Base-by-base conservation (phyloP, 352 stramenopile genomes). In the Phytophthora fragariae region DNA sequence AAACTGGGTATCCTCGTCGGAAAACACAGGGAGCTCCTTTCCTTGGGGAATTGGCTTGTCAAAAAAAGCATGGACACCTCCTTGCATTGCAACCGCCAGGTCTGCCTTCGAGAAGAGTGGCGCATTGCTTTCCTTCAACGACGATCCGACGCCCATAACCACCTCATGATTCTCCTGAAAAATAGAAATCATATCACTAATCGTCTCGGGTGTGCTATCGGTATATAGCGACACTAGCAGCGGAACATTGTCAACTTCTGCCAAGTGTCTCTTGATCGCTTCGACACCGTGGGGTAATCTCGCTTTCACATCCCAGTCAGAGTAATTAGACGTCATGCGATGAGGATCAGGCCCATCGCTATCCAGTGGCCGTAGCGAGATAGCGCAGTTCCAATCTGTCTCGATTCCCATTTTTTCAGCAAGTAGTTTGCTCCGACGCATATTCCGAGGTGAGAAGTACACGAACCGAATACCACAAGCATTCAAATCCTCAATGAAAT, bases 391-490 rank as follows among this genome's bases (percentile, higher is more conserved):
- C 97, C 97, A 99, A 46, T 98, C 97, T 4, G 98, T 99, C 75
- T 99, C 97, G 35, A 99, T 99, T 52, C 98, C 97, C 97, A 99
- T 99, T 76, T 99, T 98, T 75, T 98, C 95, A 0, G 97, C 98
- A 19, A 99, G 76, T 41, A 99, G 88, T 78, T 99, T 99, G 58
- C 94, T 99, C 10, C 98, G 88, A 8, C 97, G 87, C 96, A 99
- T 99, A 68, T 99, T 99, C 52, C 98, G 87, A n/a, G 98, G 97
- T n/a, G 93, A 99, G 77, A 99, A 99, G 73, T 99, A 99, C 57
- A 99, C 97, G 84, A 99, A 99, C 17, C 97, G 90, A 52, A 99
- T 97, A 14, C 98, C 98, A 21, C 97, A 95, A 41, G 95, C 89
- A 54, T 93, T 95, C 31, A 99, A 91, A 46, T 98, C 95, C 59